Percentiles rank a stretch among this genome's conserved stretches.
phyloP scores from a whole-genome alignment of 331 rosid species.

The Arachis monticola region DNA sequence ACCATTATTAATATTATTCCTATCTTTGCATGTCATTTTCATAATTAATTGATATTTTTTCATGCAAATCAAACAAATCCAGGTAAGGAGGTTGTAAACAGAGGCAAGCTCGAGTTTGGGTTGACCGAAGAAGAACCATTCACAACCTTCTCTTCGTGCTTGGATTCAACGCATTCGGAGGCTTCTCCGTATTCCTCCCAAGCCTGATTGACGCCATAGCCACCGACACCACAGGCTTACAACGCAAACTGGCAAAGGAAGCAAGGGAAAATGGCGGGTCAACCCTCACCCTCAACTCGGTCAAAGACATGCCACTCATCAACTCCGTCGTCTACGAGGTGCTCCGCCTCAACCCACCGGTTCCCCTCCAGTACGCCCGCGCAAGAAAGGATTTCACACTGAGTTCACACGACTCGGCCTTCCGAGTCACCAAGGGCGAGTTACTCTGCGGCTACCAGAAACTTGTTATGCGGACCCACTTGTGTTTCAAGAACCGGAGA shows the following conservation, averaged over 20 bases:
- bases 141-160: constrained; percentile 78
- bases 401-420: constrained; percentile 63
- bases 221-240: constrained; percentile 59
- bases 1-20: too few species aligned
- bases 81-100: constrained; percentile 68
- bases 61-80: not conserved
- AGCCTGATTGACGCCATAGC: constrained; percentile 49
- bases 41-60: too few species aligned
- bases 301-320: constrained; percentile 65
- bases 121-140: constrained; percentile 62
- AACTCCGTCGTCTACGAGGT: constrained; percentile 79
- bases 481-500: constrained; percentile 76
- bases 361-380: constrained; percentile 78
- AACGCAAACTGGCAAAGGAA: constrained; percentile 58
- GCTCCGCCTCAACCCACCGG: constrained; percentile 85
- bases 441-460: constrained; percentile 81
- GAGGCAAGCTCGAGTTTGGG: constrained; percentile 68
- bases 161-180: constrained; percentile 91
- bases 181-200: constrained; percentile 78
- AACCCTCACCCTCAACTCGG: constrained; percentile 60
- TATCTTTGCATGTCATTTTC: not conserved
- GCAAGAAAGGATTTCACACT: constrained; percentile 82
- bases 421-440: constrained; percentile 79
- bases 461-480: constrained; percentile 71
- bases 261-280: constrained; percentile 66